Evolutionary conservation across 1,284 basidiomycete species (phyloP).

Genomic region (Gomphus bonarii): DNA sequence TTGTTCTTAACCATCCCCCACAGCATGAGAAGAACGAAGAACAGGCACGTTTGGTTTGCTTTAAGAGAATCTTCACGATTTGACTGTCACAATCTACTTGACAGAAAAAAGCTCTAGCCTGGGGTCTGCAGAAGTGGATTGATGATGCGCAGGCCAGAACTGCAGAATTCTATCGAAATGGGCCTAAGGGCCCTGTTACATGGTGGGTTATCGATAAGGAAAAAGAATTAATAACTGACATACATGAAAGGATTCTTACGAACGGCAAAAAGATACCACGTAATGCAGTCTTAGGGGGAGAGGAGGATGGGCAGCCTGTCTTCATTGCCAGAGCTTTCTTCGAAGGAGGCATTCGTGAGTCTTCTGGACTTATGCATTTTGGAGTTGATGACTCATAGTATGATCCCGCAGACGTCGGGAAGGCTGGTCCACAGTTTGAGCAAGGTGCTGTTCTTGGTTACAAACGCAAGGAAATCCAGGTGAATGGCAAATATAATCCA

Average conservation of each 20-base stretch:
- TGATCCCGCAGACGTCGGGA: conserved; percentile 45
- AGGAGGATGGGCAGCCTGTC: conserved; percentile 39
- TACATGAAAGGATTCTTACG: conserved; percentile 29
- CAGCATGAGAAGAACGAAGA: conserved; percentile 46
- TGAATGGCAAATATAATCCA: conserved; percentile 23
- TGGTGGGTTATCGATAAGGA: conserved; percentile 29
- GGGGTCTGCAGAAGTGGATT: conserved; percentile 47
- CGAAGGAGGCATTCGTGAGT: conserved; percentile 49
- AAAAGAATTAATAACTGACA: conserved; percentile 3
- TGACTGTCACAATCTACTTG: not conserved
- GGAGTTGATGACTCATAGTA: not conserved
- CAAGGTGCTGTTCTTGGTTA: conserved; percentile 56
- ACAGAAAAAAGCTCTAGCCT: conserved; percentile 41
- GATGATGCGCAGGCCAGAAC: conserved; percentile 44
- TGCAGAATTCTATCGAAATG: conserved; percentile 33
- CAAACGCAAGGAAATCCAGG: conserved; percentile 44
- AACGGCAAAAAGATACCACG: conserved; percentile 48
- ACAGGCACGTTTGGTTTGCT: conserved; percentile 30
- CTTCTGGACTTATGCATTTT: not conserved
- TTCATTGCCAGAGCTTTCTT: conserved; percentile 51
- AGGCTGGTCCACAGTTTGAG: conserved; percentile 43
- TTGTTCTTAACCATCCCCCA: not conserved
- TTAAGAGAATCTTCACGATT: not conserved
- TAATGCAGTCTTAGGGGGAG: conserved; percentile 45
- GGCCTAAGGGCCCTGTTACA: conserved; percentile 37